phyloP scores from a whole-genome alignment of 2,329 filamentous ascomycete genomes.

The Paramyrothecium sp. region DNA sequence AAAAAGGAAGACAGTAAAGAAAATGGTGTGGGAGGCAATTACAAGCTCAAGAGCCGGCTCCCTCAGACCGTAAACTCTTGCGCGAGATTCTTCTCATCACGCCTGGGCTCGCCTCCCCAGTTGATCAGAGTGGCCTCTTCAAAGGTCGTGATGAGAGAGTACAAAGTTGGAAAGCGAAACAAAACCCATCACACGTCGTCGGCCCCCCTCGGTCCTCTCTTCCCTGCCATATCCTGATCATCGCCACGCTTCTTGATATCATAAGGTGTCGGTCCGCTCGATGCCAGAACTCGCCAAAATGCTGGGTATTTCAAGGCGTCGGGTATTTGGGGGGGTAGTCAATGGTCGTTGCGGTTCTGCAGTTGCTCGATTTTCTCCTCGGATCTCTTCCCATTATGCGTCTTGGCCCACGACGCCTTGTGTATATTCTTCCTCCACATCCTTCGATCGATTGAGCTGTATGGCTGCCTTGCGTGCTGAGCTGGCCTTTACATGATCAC shows the following conservation, averaged over 20 bases:
- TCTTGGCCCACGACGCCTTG: background rate
- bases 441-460: background rate
- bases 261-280: background rate
- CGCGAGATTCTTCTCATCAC: background rate
- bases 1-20: background rate
- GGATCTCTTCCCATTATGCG: background rate
- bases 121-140: background rate
- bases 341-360: background rate
- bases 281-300: background rate
- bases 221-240: background rate
- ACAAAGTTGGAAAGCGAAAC: background rate
- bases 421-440: background rate
- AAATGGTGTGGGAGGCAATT: conserved; percentile 1
- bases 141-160: background rate
- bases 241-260: background rate
- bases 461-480: too few relatives aligned
- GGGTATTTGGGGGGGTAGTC: background rate
- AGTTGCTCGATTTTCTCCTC: background rate
- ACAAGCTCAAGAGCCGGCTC: conserved; percentile 1
- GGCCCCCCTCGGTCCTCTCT: background rate
- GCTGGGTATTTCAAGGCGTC: background rate
- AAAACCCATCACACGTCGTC: background rate
- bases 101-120: background rate
- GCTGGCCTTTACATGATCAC: conserved; percentile 72
- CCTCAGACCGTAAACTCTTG: background rate